These are phyloP conservation scores for Fusarium decemcellulare DNA, from an alignment of 2,329 filamentous ascomycete species.

Conservation along the genomic window DNA sequence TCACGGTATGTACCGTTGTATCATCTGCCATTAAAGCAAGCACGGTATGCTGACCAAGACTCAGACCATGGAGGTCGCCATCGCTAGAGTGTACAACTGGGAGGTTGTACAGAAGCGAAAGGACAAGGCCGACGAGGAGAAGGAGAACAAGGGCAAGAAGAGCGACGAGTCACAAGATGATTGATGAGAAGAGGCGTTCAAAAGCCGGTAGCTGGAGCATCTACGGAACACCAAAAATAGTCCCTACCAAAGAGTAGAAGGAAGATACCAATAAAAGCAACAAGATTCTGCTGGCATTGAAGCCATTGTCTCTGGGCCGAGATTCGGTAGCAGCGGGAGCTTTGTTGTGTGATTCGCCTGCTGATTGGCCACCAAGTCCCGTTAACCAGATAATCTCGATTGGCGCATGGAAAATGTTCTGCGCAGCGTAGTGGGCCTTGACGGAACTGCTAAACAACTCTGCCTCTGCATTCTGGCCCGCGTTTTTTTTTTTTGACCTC, in stretches of 20 bases:
- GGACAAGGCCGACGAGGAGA: conserved; percentile 79
- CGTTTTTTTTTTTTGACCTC: neutral
- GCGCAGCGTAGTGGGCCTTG: neutral
- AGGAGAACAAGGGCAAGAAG: conserved; percentile 56
- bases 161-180: conserved; percentile 50
- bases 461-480: neutral
- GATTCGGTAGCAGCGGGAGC: neutral
- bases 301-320: neutral
- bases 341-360: neutral
- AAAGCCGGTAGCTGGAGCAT: conserved; percentile 25
- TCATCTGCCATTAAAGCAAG: neutral
- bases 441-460: neutral
- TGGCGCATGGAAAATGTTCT: conserved; percentile 44
- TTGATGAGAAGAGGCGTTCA: conserved; percentile 29
- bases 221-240: conserved; percentile 26
- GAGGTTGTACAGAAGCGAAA: conserved; percentile 96
- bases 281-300: conserved; percentile 5
- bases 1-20: conserved; percentile 76
- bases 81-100: conserved; percentile 99
- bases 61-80: conserved; percentile 97
- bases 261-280: conserved; percentile 19
- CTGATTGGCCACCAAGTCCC: conserved; percentile 22
- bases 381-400: conserved; percentile 40
- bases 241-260: conserved; percentile 18
- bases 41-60: conserved; percentile 21